Percentiles rank a stretch among this genome's conserved stretches.
phyloP scores from a whole-genome alignment of 1,284 basidiomycete genomes.

The Fomitopsis palustris region DNA sequence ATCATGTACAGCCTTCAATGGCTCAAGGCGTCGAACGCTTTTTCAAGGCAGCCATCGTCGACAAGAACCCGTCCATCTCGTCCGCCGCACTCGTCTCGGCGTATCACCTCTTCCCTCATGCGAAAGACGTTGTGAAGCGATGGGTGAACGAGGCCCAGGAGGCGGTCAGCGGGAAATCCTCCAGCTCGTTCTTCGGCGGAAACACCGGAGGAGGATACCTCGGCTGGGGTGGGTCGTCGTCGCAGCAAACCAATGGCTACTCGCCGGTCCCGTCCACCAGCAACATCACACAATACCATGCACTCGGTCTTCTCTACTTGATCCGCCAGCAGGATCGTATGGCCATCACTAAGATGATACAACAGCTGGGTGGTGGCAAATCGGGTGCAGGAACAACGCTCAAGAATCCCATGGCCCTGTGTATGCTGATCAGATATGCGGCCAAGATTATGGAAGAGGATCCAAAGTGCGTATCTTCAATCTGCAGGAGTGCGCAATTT shows the following conservation, averaged over 20 bases:
- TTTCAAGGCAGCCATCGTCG: constrained; percentile 99
- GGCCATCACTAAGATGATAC: constrained; percentile 99
- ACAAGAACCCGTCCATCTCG: constrained; percentile 93
- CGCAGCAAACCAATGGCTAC: constrained; percentile 51
- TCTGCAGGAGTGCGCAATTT: neutral
- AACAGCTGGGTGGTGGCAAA: constrained; percentile 90
- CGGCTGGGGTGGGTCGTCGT: constrained; percentile 61
- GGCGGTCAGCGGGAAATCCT: constrained; percentile 88
- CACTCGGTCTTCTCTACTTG: constrained; percentile 89
- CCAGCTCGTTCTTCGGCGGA: constrained; percentile 62
- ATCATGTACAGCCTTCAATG: constrained; percentile 76
- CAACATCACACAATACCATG: constrained; percentile 97
- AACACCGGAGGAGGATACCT: constrained; percentile 58
- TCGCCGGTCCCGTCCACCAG: constrained; percentile 85
- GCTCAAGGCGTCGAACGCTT: constrained; percentile 98
- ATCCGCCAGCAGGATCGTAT: constrained; percentile 98
- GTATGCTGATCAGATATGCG: constrained; percentile 98
- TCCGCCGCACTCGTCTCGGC: constrained; percentile 96
- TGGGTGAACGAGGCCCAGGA: constrained; percentile 99
- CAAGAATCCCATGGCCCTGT: constrained; percentile 97
- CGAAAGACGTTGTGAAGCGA: constrained; percentile 93
- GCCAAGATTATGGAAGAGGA: constrained; percentile 99
- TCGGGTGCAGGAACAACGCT: constrained; percentile 79
- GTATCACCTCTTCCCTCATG: constrained; percentile 93
- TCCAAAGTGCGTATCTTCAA: constrained; percentile 68